Evolutionary conservation across 1,284 basidiomycete genomes (phyloP).

Genomic region (Schizophyllum amplum): DNA sequence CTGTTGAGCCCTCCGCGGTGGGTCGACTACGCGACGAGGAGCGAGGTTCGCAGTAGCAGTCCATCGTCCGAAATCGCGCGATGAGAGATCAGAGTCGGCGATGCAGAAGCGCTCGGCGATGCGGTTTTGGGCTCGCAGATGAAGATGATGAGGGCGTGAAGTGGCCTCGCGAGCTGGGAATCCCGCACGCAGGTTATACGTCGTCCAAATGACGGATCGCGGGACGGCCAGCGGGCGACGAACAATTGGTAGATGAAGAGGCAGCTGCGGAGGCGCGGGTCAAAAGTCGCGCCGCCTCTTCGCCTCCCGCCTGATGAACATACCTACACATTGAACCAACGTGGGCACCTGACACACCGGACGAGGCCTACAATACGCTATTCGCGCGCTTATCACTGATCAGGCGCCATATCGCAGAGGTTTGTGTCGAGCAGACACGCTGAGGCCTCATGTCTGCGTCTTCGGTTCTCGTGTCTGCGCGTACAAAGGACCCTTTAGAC

Average conservation of each 20-base stretch:
- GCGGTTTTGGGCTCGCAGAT: too few species aligned
- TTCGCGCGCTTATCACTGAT: background rate
- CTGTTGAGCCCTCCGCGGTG: background rate
- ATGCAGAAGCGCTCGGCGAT: background rate
- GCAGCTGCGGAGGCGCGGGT: too few species aligned
- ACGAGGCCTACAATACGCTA: background rate
- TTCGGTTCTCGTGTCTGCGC: too few species aligned
- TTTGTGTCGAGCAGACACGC: background rate
- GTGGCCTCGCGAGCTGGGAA: too few species aligned
- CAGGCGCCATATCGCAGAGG: background rate
- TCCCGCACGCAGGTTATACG: too few species aligned
- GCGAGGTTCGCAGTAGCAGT: background rate
- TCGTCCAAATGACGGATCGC: background rate
- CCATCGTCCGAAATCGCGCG: background rate
- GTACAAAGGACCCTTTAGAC: background rate
- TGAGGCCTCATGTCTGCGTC: background rate
- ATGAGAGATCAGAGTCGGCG: background rate
- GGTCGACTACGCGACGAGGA: background rate
- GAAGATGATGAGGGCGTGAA: too few species aligned
- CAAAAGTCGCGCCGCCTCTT: background rate
- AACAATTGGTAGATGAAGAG: too few species aligned
- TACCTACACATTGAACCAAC: background rate
- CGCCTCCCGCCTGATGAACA: background rate
- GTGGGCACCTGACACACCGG: background rate
- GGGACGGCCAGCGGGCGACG: background rate